A percentile compares a stretch with the other conserved stretches of the same genome.
These are phyloP conservation scores for Colletotrichum tropicicola DNA, from an alignment of 2,329 filamentous ascomycete species.

Conservation along the genomic window DNA sequence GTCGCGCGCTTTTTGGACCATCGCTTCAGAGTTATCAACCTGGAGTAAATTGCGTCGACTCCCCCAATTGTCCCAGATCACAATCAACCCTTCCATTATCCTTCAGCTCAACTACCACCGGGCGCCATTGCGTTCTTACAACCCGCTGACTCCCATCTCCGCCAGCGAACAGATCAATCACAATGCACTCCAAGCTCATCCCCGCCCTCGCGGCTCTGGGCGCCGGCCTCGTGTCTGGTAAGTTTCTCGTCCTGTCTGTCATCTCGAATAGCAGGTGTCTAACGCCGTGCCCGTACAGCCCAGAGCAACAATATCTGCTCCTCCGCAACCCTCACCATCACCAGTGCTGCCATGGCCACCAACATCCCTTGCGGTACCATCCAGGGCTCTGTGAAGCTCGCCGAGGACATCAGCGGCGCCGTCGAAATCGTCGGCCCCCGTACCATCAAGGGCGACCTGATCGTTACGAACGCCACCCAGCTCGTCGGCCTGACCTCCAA, in stretches of 20 bases:
- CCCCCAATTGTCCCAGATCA: neutral
- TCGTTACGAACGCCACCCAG: slow-evolving; percentile 65
- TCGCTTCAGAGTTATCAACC: slow-evolving; percentile 26
- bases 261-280: neutral
- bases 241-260: slow-evolving; percentile 35
- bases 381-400: slow-evolving; percentile 74
- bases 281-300: slow-evolving; percentile 37
- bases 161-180: slow-evolving; percentile 37
- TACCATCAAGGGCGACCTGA: slow-evolving; percentile 65
- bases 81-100: slow-evolving; percentile 26
- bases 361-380: slow-evolving; percentile 74
- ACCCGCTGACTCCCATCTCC: slow-evolving; percentile 9
- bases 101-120: neutral
- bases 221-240: slow-evolving; percentile 52
- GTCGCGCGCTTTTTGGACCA: slow-evolving; percentile 20
- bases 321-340: slow-evolving; percentile 61
- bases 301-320: slow-evolving; percentile 42
- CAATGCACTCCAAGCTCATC: slow-evolving; percentile 56
- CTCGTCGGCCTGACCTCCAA: slow-evolving; percentile 71
- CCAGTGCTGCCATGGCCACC: slow-evolving; percentile 69
- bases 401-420: slow-evolving; percentile 59
- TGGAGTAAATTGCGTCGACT: slow-evolving; percentile 9
- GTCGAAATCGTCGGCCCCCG: slow-evolving; percentile 71
- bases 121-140: neutral
- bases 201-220: slow-evolving; percentile 55